Conservation (phyloP, 495 filamentous ascomycete species). For the Clohesyomyces aquaticus region DNA sequence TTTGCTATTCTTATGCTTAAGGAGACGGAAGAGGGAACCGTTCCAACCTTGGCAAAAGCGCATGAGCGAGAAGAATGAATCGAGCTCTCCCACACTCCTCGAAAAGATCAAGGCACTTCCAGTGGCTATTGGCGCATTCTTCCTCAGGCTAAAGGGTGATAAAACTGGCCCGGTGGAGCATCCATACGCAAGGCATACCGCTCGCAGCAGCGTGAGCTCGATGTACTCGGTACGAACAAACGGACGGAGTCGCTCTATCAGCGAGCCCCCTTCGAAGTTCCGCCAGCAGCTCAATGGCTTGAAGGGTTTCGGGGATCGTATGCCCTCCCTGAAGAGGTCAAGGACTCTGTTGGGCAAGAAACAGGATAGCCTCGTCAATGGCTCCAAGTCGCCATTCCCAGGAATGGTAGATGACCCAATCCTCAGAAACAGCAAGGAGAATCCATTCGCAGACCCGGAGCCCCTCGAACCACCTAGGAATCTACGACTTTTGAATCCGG, state of each 20-base stretch:
- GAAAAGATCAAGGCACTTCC: slow-evolving; percentile 22
- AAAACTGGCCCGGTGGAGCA: slow-evolving; percentile 22
- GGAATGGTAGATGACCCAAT: slow-evolving; percentile 32
- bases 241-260: slow-evolving; percentile 32
- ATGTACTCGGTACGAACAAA: slow-evolving; percentile 32
- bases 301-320: slow-evolving; percentile 32
- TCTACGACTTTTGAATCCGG: slow-evolving; percentile 25
- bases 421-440: slow-evolving; percentile 21
- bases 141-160: slow-evolving; percentile 20
- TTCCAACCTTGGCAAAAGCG: slow-evolving; percentile 25
- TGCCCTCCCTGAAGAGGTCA: slow-evolving; percentile 36
- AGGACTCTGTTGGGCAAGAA: slow-evolving; percentile 19
- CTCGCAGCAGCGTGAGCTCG: slow-evolving; percentile 37
- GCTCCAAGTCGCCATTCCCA: slow-evolving; percentile 29
- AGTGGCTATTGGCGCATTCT: slow-evolving; percentile 17
- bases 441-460: slow-evolving; percentile 37
- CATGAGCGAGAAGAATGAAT: slow-evolving; percentile 32
- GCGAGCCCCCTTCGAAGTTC: slow-evolving; percentile 31
- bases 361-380: slow-evolving; percentile 20
- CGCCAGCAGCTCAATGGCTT: slow-evolving; percentile 35
- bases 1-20: slow-evolving; percentile 36
- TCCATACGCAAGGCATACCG: slow-evolving; percentile 19
- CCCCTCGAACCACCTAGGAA: slow-evolving; percentile 19
- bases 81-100: neutral
- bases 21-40: slow-evolving; percentile 26